Evolutionary conservation across 345 rosid species (phyloP).

Genomic region (Melastoma malabathricum): DNA sequence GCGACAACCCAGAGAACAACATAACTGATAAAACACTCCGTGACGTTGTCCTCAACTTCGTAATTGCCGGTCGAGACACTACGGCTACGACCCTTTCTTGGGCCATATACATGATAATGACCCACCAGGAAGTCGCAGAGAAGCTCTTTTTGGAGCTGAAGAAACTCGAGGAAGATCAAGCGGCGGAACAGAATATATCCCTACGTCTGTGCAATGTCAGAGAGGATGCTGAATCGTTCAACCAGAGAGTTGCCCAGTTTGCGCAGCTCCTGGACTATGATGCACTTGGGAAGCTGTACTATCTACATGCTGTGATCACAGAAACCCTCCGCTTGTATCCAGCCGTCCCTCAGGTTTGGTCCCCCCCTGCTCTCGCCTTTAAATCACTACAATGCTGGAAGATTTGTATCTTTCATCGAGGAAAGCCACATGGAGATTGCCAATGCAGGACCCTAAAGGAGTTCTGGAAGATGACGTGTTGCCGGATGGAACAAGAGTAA

Average conservation of each 20-base stretch:
- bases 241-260: constrained; percentile 35
- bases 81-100: constrained; percentile 93
- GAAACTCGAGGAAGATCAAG: constrained; percentile 46
- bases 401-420: not conserved
- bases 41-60: constrained; percentile 82
- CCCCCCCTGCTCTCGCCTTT: not conserved
- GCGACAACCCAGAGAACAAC: constrained; percentile 55
- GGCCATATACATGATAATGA: constrained; percentile 76
- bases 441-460: constrained; percentile 75
- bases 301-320: constrained; percentile 77
- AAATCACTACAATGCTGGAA: not conserved
- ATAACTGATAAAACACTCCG: constrained; percentile 63
- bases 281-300: constrained; percentile 53
- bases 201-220: constrained; percentile 20
- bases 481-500: constrained; percentile 84
- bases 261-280: constrained; percentile 57
- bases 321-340: constrained; percentile 87
- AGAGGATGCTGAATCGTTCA: constrained; percentile 36
- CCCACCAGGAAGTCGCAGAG: constrained; percentile 40
- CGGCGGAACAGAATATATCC: constrained; percentile 32
- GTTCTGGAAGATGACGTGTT: constrained; percentile 62
- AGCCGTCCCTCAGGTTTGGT: constrained; percentile 81
- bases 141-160: constrained; percentile 57
- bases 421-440: not conserved
- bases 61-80: constrained; percentile 92